phyloP scores from a whole-genome alignment of 106 monocot species.

The Allium cepa region DNA sequence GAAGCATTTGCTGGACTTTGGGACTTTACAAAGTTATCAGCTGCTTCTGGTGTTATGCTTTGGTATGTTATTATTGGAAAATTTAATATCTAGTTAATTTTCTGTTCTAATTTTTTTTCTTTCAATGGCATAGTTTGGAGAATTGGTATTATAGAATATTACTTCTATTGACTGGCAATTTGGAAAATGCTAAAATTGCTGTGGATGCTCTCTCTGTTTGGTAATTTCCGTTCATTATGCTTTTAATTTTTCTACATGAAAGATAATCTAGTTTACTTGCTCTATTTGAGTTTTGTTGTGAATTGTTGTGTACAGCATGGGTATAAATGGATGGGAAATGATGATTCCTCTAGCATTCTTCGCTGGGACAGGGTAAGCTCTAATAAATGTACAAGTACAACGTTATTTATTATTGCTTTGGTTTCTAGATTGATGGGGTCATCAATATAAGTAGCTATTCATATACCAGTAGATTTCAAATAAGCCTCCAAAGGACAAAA shows the following conservation, averaged over 20 bases:
- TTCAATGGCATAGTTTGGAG: constrained; percentile 52
- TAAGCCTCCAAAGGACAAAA: no score
- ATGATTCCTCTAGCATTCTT: constrained; percentile 93
- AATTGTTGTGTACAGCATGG: constrained; percentile 42
- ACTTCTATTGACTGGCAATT: constrained; percentile 50
- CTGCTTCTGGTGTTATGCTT: constrained; percentile 50
- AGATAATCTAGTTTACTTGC: neutral
- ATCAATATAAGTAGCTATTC: no score
- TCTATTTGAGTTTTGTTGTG: neutral
- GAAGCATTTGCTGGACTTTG: constrained; percentile 45
- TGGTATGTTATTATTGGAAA: constrained; percentile 18
- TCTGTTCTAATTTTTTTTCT: neutral
- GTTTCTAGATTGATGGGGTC: no score
- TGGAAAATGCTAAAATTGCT: constrained; percentile 57
- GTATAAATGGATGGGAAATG: constrained; percentile 88
- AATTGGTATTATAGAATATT: constrained; percentile 70
- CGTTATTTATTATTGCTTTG: no score
- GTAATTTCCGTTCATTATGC: constrained; percentile 16
- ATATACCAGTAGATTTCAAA: no score
- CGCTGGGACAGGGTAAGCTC: constrained; percentile 67
- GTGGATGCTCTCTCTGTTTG: constrained; percentile 80
- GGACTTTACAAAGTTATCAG: constrained; percentile 42
- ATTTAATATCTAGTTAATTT: neutral
- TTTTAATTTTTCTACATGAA: neutral
- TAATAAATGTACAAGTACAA: neutral